Conservation (phyloP, 805 yeast species). For the Cyberlindnera japonica region DNA sequence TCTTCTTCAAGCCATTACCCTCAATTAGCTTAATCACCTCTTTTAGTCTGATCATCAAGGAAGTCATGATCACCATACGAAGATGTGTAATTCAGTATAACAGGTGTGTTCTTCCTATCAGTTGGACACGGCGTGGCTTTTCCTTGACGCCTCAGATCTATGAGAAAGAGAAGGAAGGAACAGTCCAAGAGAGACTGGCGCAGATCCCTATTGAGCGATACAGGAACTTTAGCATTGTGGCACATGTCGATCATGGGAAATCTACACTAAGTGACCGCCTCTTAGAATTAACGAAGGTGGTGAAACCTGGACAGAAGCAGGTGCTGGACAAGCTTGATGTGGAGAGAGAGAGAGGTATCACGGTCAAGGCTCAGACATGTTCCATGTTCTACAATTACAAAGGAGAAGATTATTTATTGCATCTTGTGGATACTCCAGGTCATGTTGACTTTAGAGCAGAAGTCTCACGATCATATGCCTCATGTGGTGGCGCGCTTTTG, state of each 20-base stretch:
- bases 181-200: conserved; percentile 55
- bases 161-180: not conserved
- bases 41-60: not conserved
- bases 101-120: not conserved
- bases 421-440: conserved; percentile 95
- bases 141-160: not conserved
- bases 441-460: conserved; percentile 96
- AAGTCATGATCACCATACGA: conserved; percentile 1
- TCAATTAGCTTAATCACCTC: no score
- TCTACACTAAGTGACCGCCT: conserved; percentile 87
- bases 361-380: conserved; percentile 96
- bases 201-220: conserved; percentile 78
- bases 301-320: conserved; percentile 77
- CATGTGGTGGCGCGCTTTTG: conserved; percentile 90
- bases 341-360: conserved; percentile 93
- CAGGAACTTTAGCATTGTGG: conserved; percentile 90
- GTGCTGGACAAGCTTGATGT: conserved; percentile 90
- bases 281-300: conserved; percentile 85
- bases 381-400: conserved; percentile 75
- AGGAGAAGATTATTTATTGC: conserved; percentile 76
- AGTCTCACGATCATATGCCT: conserved; percentile 89
- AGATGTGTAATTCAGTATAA: not conserved
- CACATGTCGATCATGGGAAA: conserved; percentile 90
- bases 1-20: no score
- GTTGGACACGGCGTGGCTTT: not conserved